Conservation (phyloP, 352 stramenopile genomes). For the Phytopythium litorale region DNA sequence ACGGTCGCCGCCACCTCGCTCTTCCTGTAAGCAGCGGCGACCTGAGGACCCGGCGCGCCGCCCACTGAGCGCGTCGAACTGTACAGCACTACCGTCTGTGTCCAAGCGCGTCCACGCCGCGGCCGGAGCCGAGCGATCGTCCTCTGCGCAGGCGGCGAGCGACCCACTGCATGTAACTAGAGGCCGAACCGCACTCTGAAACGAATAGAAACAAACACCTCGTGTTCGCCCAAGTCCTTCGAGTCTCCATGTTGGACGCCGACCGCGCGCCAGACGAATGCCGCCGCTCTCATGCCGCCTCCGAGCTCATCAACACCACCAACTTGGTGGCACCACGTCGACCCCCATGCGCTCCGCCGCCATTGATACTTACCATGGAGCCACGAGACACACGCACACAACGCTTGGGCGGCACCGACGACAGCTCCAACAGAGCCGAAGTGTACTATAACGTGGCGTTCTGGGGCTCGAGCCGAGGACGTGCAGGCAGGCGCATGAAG, state of each 20-base stretch:
- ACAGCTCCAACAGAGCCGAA: too few relatives aligned
- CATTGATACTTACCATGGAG: too few relatives aligned
- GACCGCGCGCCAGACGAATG: too few relatives aligned
- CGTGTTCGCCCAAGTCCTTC: neutral
- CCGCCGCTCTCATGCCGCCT: too few relatives aligned
- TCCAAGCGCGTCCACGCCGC: neutral
- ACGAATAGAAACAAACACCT: neutral
- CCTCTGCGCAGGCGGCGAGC: neutral
- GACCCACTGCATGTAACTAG: neutral
- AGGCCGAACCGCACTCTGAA: neutral
- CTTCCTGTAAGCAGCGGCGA: slow-evolving; percentile 13
- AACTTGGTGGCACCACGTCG: too few relatives aligned
- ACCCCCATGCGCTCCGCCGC: too few relatives aligned
- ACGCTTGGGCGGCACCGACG: too few relatives aligned
- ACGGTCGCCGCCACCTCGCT: slow-evolving; percentile 13
- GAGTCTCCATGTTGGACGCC: neutral
- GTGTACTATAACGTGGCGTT: too few relatives aligned
- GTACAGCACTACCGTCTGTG: neutral
- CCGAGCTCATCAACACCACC: too few relatives aligned
- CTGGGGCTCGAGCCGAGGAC: too few relatives aligned
- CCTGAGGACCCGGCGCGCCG: neutral
- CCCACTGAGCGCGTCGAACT: neutral
- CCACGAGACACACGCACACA: too few relatives aligned
- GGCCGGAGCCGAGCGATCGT: neutral
- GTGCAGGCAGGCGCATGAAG: too few relatives aligned